Evolutionary conservation across 129 eudicot species (phyloP).

Genomic region (Tagetes patula): DNA sequence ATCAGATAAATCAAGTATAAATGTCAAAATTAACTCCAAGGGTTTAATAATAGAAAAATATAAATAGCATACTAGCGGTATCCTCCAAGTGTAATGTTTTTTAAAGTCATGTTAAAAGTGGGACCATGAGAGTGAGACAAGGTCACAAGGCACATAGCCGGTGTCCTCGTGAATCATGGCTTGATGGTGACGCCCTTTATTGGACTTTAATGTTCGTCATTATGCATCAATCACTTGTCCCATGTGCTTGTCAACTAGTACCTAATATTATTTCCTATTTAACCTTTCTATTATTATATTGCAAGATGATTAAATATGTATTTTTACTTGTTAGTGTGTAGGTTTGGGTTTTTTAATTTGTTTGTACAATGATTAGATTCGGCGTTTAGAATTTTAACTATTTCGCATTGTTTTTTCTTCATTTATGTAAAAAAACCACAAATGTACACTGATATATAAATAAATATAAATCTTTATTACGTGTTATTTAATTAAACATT

Average conservation of each 20-base stretch:
- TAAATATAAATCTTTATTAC: too few relatives aligned
- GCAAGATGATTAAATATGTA: neutral
- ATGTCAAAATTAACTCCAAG: neutral
- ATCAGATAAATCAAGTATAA: too few relatives aligned
- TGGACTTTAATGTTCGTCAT: conserved; percentile 30
- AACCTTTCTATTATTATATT: neutral
- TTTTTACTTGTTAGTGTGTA: too few relatives aligned
- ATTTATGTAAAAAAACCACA: too few relatives aligned
- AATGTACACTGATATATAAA: too few relatives aligned
- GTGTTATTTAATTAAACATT: too few relatives aligned
- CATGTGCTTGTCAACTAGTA: conserved; percentile 18
- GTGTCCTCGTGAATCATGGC: conserved; percentile 32
- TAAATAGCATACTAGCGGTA: neutral
- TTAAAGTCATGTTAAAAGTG: neutral
- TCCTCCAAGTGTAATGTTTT: neutral
- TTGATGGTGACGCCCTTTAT: conserved; percentile 25
- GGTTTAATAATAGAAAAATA: neutral
- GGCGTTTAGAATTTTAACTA: too few relatives aligned
- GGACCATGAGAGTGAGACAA: conserved; percentile 34
- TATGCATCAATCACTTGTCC: conserved; percentile 32
- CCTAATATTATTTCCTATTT: neutral
- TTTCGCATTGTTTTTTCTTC: too few relatives aligned
- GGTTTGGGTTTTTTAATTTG: too few relatives aligned
- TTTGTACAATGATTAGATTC: too few relatives aligned
- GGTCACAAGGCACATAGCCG: conserved; percentile 23